Conservation (phyloP, 257 asterid species). For the Rubia yunnanensis region DNA sequence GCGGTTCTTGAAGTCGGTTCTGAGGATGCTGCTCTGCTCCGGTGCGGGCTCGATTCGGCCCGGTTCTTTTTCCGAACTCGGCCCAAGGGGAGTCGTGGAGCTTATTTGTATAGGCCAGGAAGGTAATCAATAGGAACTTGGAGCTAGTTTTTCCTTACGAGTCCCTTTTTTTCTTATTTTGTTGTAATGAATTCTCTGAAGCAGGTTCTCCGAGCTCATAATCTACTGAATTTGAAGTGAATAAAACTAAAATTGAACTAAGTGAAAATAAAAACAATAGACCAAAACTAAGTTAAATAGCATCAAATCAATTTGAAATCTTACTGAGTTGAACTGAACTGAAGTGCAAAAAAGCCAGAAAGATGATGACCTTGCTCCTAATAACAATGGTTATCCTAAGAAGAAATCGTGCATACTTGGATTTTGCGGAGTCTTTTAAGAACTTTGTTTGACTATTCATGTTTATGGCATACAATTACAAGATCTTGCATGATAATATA, state of each 20-base stretch:
- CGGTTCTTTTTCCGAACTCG: constrained; percentile 59
- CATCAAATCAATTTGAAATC: too few relatives aligned
- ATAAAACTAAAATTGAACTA: too few relatives aligned
- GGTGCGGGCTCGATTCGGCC: constrained; percentile 73
- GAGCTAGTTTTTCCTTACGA: not conserved
- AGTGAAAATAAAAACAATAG: too few relatives aligned
- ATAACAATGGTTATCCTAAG: not conserved
- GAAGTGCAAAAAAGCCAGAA: too few relatives aligned
- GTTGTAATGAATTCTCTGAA: not conserved
- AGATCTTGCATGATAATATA: not conserved
- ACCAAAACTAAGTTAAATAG: too few relatives aligned
- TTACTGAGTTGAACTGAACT: too few relatives aligned
- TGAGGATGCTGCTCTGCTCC: constrained; percentile 62
- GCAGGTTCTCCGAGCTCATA: too few relatives aligned
- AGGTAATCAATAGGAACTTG: constrained; percentile 29
- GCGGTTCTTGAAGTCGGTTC: constrained; percentile 67
- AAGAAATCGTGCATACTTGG: not conserved
- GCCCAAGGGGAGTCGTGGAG: constrained; percentile 55
- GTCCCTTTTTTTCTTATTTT: not conserved
- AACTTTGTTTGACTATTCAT: not conserved
- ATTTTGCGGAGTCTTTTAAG: not conserved
- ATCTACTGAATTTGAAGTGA: too few relatives aligned
- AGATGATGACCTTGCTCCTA: too few relatives aligned
- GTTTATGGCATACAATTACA: not conserved
- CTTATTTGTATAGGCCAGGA: constrained; percentile 70